phyloP scores from a whole-genome alignment of 345 rosid genomes.

The Populus nigra region DNA sequence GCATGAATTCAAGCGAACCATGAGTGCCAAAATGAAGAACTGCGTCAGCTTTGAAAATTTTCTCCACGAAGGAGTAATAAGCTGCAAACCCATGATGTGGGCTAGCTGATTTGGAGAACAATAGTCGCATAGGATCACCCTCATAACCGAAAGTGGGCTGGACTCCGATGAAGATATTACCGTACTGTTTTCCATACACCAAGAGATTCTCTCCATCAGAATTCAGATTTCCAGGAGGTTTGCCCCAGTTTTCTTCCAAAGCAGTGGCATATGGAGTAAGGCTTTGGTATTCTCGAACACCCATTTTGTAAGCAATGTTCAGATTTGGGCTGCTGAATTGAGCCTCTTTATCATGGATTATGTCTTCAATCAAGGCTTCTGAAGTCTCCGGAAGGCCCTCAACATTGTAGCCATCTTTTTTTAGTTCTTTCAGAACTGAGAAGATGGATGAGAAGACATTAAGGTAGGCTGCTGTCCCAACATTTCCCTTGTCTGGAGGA shows the following conservation, averaged over 20 bases:
- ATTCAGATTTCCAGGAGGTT: conserved; percentile 92
- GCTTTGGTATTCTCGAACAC: conserved; percentile 74
- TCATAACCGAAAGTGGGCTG: conserved; percentile 99
- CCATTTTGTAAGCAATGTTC: conserved; percentile 88
- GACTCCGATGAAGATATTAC: conserved; percentile 93
- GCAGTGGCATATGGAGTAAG: conserved; percentile 82
- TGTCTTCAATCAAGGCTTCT: conserved; percentile 85
- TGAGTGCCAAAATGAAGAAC: conserved; percentile 99
- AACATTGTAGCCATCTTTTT: conserved; percentile 79
- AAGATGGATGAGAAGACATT: conserved; percentile 92
- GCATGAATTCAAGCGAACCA: conserved; percentile 98
- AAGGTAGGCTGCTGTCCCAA: conserved; percentile 94
- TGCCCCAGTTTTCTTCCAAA: conserved; percentile 98
- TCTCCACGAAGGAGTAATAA: conserved; percentile 90
- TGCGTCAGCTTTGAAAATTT: conserved; percentile 90
- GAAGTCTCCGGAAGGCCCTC: conserved; percentile 92
- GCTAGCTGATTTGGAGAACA: conserved; percentile 96
- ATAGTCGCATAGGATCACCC: conserved; percentile 96
- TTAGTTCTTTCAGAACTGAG: conserved; percentile 78
- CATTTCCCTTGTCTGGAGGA: conserved; percentile 97
- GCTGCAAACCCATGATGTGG: conserved; percentile 99
- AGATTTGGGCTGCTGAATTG: conserved; percentile 96
- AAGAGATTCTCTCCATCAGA: conserved; percentile 93
- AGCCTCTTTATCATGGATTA: conserved; percentile 95
- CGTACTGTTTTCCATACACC: conserved; percentile 86